Evolutionary conservation across 2,329 filamentous ascomycete genomes (phyloP).

Genomic region (Paecilomyces sp.): DNA sequence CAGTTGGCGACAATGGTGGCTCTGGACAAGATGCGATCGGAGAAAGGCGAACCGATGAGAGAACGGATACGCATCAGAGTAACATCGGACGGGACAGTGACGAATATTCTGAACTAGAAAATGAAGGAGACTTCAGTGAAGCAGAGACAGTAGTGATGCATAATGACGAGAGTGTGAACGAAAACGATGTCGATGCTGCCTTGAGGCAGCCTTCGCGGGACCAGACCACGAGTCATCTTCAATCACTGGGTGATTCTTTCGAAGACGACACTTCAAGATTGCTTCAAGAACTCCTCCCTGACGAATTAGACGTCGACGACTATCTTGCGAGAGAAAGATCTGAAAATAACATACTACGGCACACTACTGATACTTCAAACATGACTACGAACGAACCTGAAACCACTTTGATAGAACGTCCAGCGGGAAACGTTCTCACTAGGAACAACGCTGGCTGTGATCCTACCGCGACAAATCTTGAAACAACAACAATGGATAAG

Average conservation of each 20-base stretch:
- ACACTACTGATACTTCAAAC: neutral
- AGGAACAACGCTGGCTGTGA: neutral
- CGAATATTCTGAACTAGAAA: neutral
- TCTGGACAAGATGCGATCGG: neutral
- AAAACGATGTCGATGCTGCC: neutral
- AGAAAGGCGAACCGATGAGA: neutral
- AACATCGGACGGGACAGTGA: neutral
- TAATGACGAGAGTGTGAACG: neutral
- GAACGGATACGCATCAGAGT: neutral
- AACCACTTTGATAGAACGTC: neutral
- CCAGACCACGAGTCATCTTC: neutral
- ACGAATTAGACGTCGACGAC: constrained; percentile 13
- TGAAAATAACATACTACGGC: neutral
- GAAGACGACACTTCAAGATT: constrained; percentile 27
- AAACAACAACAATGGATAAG: neutral
- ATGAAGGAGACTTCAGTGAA: neutral
- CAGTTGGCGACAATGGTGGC: neutral
- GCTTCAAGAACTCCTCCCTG: constrained; percentile 14
- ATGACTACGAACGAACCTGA: neutral
- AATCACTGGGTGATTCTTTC: constrained; percentile 15
- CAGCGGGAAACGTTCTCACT: neutral
- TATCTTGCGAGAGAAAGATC: neutral
- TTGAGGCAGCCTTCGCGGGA: neutral
- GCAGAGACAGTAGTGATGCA: neutral
- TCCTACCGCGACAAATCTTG: neutral